Evolutionary conservation across 768 basidiomycete genomes (phyloP), one percentile per base, ranked within the genome.

Genomic region (Lentinula aciculospora): DNA sequence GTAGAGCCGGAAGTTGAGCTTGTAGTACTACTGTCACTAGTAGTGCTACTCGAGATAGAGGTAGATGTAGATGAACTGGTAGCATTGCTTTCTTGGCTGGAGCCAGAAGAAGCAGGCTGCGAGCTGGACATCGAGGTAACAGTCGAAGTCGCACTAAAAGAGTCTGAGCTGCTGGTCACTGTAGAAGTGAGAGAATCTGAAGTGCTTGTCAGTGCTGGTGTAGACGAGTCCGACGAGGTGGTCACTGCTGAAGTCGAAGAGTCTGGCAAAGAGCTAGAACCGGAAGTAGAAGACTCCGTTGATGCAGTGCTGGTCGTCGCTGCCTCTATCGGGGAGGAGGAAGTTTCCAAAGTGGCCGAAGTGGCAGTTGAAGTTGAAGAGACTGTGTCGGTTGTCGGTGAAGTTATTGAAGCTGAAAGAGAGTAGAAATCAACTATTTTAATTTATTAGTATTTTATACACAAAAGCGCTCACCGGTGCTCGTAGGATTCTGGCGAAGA

Each of bases 191-290:
- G 44, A 44, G 29, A 47, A 49, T 34, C 59, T 48, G 25, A 61
- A 58, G 44, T 65, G 65, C 21, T 68, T 58, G 23, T 66, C 62
- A 4, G 68, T 56, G 50, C 63, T 58, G 27, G 58, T 46, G 25
- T 67, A 31, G 13, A 66, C 28, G 9, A 59, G 32, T n/a, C 61
- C 58, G 29, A 58, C 36, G 40, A 7, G 40, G 7, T 42, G 8
- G 19, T 53, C 9, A 21, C 29, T n/a, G 51, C 21, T 2, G 58
- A 68, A 63, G 65, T 58, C 13, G 58, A 58, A 56, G 61, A 44
- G 53, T 46, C 32, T n/a, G n/a, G n/a, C 25, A 53, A 55, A 54
- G 65, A 57, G 29, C 58, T 62, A 48, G 59, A 27, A 1, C 9
- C 58, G 21, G 40, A 53, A 53, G 65, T 50, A 36, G 63, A 62